These are phyloP conservation scores for Xylaria palmicola DNA, from an alignment of 495 filamentous ascomycete species.

Conservation along the genomic window DNA sequence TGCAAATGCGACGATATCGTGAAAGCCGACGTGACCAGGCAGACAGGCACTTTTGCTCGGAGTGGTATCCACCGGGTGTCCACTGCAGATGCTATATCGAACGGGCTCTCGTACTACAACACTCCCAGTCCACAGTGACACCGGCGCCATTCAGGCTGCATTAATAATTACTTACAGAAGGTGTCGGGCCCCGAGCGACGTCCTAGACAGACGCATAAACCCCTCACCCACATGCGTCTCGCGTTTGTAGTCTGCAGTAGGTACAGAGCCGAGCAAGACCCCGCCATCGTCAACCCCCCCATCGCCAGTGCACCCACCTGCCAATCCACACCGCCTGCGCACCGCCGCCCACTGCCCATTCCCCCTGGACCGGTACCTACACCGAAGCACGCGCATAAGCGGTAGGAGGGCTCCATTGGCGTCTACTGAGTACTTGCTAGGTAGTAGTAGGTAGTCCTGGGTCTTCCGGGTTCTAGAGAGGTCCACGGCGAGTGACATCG, in stretches of 20 bases:
- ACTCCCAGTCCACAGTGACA: not conserved
- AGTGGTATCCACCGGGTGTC: conserved; percentile 2
- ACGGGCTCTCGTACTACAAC: not conserved
- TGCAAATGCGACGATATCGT: not conserved
- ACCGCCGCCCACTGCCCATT: too few species aligned
- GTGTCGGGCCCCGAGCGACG: not conserved
- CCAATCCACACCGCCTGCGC: too few species aligned
- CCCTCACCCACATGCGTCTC: conserved; percentile 13
- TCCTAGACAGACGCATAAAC: conserved; percentile 1
- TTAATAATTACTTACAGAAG: conserved; percentile 16
- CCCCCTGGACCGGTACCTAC: too few species aligned
- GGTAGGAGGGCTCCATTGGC: too few species aligned
- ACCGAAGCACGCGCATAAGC: too few species aligned
- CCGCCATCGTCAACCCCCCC: not conserved
- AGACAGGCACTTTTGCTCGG: not conserved
- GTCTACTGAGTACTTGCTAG: too few species aligned
- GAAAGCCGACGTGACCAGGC: not conserved
- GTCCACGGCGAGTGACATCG: too few species aligned
- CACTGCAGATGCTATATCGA: not conserved
- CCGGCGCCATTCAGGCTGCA: conserved; percentile 6
- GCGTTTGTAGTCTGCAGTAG: not conserved
- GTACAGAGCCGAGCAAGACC: not conserved
- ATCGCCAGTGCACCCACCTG: too few species aligned
- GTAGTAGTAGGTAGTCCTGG: too few species aligned
- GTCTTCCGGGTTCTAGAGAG: too few species aligned